Conservation (phyloP, 345 rosid species). For the Odontarrhena argentea region DNA sequence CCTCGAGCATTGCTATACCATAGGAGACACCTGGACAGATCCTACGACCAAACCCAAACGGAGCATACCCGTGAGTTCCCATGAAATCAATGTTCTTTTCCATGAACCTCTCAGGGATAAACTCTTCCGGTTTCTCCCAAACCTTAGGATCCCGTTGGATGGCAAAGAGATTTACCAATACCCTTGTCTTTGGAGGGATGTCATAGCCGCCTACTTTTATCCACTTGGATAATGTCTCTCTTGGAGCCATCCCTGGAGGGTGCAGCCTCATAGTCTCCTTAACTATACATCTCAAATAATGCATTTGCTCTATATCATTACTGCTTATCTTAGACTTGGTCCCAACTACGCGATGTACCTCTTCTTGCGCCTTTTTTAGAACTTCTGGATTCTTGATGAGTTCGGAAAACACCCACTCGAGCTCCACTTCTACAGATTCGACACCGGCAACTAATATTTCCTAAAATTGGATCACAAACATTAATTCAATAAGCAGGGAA, state of each 20-base stretch:
- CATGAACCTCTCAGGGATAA: conserved; percentile 38
- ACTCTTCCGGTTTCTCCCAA: conserved; percentile 41
- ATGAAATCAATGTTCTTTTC: conserved; percentile 29
- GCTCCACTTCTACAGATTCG: conserved; percentile 34
- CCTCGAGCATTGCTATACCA: conserved; percentile 29
- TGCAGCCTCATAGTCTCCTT: conserved; percentile 40
- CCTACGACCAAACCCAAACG: conserved; percentile 41
- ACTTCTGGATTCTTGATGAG: conserved; percentile 31
- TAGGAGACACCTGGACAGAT: conserved; percentile 35
- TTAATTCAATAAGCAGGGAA: background rate
- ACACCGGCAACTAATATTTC: conserved; percentile 34
- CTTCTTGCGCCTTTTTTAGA: conserved; percentile 36
- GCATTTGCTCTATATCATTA: conserved; percentile 32
- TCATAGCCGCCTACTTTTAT: conserved; percentile 30
- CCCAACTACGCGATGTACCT: conserved; percentile 35
- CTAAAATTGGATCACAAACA: conserved; percentile 15
- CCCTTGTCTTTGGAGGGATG: conserved; percentile 35
- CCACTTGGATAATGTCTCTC: conserved; percentile 28
- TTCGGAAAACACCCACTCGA: conserved; percentile 38
- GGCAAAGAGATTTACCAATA: conserved; percentile 33
- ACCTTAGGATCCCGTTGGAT: conserved; percentile 37
- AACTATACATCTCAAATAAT: conserved; percentile 35
- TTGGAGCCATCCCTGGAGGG: conserved; percentile 31
- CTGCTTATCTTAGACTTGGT: conserved; percentile 29
- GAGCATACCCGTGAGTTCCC: conserved; percentile 36